Evolutionary conservation across 768 basidiomycete genomes (phyloP).

Genomic region (Boletus rufocinnamomeus): DNA sequence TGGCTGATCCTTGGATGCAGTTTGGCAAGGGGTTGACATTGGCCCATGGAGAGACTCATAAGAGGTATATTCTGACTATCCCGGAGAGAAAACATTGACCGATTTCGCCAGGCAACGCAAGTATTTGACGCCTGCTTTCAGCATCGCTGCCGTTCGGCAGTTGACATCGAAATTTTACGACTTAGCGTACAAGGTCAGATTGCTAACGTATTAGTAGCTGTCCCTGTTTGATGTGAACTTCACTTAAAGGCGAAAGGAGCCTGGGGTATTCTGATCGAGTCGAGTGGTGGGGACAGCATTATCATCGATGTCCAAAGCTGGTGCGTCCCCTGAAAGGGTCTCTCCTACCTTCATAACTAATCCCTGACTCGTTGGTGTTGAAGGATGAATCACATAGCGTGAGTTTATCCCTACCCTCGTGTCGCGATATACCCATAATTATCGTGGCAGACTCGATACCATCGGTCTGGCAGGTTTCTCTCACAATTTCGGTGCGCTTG

Average conservation of each 20-base stretch:
- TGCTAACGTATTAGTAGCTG: not conserved
- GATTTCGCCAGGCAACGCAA: not conserved
- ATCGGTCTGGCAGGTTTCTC: conserved; percentile 62
- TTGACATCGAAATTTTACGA: conserved; percentile 42
- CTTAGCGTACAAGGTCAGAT: conserved; percentile 28
- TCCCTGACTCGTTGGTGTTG: not conserved
- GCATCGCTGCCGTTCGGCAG: conserved; percentile 23
- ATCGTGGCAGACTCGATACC: conserved; percentile 47
- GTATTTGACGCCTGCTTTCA: too few relatives aligned
- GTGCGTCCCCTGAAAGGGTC: not conserved
- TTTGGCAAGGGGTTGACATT: not conserved
- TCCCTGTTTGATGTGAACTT: not conserved
- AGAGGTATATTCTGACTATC: not conserved
- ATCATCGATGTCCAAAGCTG: conserved; percentile 41
- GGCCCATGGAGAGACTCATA: not conserved
- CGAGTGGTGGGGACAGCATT: conserved; percentile 10
- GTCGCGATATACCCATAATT: not conserved
- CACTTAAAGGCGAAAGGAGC: conserved; percentile 28
- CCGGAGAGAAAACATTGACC: not conserved
- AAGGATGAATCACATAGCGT: conserved; percentile 38
- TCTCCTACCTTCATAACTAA: not conserved
- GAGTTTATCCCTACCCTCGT: too few relatives aligned
- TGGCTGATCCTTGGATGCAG: not conserved
- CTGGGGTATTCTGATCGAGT: conserved; percentile 31
- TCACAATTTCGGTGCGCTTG: conserved; percentile 55